Evolutionary conservation across 2,329 filamentous ascomycete species (phyloP).

Genomic region (Sporothrix euskadiensis): DNA sequence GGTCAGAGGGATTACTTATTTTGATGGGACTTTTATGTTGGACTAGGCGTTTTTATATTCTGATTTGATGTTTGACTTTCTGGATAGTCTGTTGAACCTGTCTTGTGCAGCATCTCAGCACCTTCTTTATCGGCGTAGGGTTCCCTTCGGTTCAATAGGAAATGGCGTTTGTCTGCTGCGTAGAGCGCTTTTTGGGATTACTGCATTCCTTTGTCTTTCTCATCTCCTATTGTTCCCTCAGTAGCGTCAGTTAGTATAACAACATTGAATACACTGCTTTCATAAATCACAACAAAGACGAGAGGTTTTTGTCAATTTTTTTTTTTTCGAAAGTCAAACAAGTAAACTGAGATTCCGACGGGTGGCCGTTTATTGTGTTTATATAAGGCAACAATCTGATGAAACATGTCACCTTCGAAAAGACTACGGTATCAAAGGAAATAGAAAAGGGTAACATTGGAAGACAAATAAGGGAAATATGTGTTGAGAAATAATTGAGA

Average conservation of each 20-base stretch:
- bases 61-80: not conserved
- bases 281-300: not conserved
- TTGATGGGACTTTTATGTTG: not conserved
- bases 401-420: not conserved
- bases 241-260: not conserved
- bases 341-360: not conserved
- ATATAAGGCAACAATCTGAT: not conserved
- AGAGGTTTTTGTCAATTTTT: too few species aligned
- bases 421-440: constrained; percentile 7
- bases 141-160: not conserved
- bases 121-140: not conserved
- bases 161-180: not conserved
- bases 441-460: not conserved
- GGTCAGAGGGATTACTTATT: not conserved
- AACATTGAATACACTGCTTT: not conserved
- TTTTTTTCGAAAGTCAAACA: not conserved
- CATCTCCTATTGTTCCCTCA: not conserved
- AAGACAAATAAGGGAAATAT: not conserved
- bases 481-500: not conserved
- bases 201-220: not conserved
- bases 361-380: constrained; percentile 7
- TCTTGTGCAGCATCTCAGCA: not conserved
- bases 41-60: not conserved
- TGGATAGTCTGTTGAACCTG: not conserved
- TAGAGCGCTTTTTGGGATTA: not conserved